Evolutionary conservation across 2,329 filamentous ascomycete genomes (phyloP).

Genomic region (Madurella fahalii): DNA sequence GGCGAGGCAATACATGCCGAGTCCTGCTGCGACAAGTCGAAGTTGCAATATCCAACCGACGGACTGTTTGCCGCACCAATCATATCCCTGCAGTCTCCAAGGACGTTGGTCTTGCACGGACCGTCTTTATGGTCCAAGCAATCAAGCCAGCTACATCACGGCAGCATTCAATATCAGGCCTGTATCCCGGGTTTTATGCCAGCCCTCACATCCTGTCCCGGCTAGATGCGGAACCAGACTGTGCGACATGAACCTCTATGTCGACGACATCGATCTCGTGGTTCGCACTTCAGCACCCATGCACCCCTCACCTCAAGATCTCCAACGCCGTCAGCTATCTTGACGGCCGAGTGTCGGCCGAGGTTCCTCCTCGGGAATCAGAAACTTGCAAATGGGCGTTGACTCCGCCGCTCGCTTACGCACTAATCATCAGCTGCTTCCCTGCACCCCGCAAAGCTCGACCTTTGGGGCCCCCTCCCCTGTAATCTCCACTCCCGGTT

Average conservation of each 20-base stretch:
- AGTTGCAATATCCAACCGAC: conserved; percentile 9
- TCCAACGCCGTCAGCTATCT: neutral
- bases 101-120: conserved; percentile 1
- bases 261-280: neutral
- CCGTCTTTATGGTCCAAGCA: neutral
- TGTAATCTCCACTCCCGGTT: neutral
- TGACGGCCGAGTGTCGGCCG: neutral
- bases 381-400: neutral
- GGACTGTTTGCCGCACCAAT: conserved; percentile 17
- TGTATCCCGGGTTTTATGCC: conserved; percentile 1
- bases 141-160: neutral
- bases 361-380: neutral
- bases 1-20: too few relatives aligned
- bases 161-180: conserved; percentile 6
- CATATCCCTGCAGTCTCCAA: neutral
- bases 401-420: conserved; percentile 17
- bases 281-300: too few relatives aligned
- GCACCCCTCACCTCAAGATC: too few relatives aligned
- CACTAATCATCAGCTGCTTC: neutral
- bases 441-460: conserved; percentile 22
- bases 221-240: neutral
- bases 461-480: neutral
- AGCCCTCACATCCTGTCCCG: neutral
- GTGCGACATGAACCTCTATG: neutral
- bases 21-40: neutral